Base-by-base conservation (phyloP, 1,284 basidiomycete species). In the Puccinia hordei region DNA sequence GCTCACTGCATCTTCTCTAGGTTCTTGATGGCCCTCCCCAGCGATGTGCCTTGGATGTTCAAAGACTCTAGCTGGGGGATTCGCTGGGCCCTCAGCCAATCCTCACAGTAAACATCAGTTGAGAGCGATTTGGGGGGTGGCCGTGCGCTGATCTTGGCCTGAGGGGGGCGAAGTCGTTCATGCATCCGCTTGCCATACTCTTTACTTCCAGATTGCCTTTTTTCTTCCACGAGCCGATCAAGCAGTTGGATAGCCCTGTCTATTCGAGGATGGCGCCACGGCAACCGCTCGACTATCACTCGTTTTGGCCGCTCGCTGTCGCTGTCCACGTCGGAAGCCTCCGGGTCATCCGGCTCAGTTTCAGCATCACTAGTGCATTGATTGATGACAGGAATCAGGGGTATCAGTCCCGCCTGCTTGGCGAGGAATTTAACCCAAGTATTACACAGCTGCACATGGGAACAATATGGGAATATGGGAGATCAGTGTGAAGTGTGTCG, bases 281-380 rank as follows among this genome's bases (percentile, higher is more conserved):
- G 68, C 15, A 71, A 30, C 9, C 10, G 41, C 17, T 27, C 27
- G 15, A 24, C 10, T 46, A 24, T 9, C 49, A 17, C 27, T 51
- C 46, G 68, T 13, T 63, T 2, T 15, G 19, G 41, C 24, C 22
- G 5, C 53, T 33, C 53, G 6, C 17, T 17, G 8, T 49, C 46
- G 17, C 46, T 15, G 46, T 49, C 46, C 46, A 17, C 17, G 46
- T 46, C 65, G 12, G 33, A 46, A 13, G 17, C 49, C 15, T 22
- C 51, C 30, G 17, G 10, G 10, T 35, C 22, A 13, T 24, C 73
- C 33, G 22, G 22, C 24, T 68, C 75, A 57, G 49, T 77, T 44
- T 77, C 75, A 35, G 59, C 75, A 30, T 77, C 49, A 27, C 75
- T 68, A 22, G 75, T 77, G 65, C 63, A 68, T 27, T 53, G 33